Conservation (phyloP, 139 green algal species). For the Asterochloris erici region DNA sequence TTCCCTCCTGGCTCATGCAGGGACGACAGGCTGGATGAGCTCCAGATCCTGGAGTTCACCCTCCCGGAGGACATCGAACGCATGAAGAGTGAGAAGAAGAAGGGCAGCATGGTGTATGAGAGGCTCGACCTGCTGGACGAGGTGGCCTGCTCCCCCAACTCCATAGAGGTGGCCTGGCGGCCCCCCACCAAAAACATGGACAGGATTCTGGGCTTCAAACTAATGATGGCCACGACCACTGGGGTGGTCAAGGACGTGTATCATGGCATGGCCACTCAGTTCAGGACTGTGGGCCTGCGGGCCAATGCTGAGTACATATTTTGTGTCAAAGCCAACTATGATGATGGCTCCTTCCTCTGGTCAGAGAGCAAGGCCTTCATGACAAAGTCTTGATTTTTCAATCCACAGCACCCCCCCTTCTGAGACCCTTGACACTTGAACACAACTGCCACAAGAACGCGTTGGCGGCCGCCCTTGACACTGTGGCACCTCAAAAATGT, state of each 20-base stretch:
- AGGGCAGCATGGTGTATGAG: slow-evolving; percentile 16
- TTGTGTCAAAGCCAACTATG: slow-evolving; percentile 84
- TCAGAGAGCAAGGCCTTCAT: slow-evolving; percentile 68
- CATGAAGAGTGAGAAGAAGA: slow-evolving; percentile 48
- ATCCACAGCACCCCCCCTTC: not conserved
- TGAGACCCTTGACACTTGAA: too few species aligned
- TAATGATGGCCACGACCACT: slow-evolving; percentile 79
- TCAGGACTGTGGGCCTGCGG: slow-evolving; percentile 54
- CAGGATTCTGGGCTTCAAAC: slow-evolving; percentile 72
- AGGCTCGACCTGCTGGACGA: slow-evolving; percentile 48
- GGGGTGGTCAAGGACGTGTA: slow-evolving; percentile 77
- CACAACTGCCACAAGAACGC: too few species aligned
- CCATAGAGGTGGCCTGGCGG: slow-evolving; percentile 64
- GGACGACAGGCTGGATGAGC: slow-evolving; percentile 63
- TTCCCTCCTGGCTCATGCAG: slow-evolving; percentile 14
- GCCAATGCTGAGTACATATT: slow-evolving; percentile 79
- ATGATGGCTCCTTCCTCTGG: slow-evolving; percentile 79
- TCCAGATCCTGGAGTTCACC: slow-evolving; percentile 52
- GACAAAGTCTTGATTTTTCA: slow-evolving; percentile 25
- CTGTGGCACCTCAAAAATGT: not conserved
- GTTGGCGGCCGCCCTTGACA: too few species aligned
- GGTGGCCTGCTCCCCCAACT: slow-evolving; percentile 25
- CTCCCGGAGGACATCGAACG: slow-evolving; percentile 69
- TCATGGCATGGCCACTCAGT: slow-evolving; percentile 46
- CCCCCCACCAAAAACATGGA: slow-evolving; percentile 78